Percentiles rank a stretch among this genome's conserved stretches.
Conservation (phyloP, 345 rosid species). For the Crucihimalaya himalaica region DNA sequence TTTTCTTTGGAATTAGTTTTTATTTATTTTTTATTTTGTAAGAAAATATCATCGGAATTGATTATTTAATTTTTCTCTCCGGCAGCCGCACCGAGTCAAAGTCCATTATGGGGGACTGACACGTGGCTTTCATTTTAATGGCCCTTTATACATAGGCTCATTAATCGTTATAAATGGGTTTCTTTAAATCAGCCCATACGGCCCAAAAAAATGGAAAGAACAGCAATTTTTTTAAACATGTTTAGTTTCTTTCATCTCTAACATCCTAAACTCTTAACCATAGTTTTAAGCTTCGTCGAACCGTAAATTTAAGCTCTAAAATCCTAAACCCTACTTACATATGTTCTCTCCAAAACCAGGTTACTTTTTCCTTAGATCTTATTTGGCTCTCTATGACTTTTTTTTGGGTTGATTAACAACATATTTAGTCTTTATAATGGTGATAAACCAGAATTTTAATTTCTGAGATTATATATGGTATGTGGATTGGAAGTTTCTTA, state of each 20-base stretch:
- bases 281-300: no score
- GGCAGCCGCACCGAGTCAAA: constrained; percentile 31
- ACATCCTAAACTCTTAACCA: no score
- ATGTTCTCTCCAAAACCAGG: no score
- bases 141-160: neutral
- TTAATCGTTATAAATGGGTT: neutral
- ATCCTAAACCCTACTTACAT: no score
- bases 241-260: no score
- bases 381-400: no score
- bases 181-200: neutral
- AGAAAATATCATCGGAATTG: neutral
- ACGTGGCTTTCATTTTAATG: neutral
- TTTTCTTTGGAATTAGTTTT: constrained; percentile 19
- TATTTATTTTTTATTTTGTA: neutral
- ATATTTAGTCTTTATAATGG: no score
- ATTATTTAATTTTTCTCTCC: neutral
- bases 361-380: no score
- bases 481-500: neutral
- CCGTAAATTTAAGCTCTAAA: no score
- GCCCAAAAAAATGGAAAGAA: neutral
- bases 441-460: no score
- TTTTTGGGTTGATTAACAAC: no score
- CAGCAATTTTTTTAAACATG: neutral
- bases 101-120: constrained; percentile 9
- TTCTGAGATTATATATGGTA: neutral